Base-by-base conservation (phyloP, 495 filamentous ascomycete genomes). In the Xylaria castorea region DNA sequence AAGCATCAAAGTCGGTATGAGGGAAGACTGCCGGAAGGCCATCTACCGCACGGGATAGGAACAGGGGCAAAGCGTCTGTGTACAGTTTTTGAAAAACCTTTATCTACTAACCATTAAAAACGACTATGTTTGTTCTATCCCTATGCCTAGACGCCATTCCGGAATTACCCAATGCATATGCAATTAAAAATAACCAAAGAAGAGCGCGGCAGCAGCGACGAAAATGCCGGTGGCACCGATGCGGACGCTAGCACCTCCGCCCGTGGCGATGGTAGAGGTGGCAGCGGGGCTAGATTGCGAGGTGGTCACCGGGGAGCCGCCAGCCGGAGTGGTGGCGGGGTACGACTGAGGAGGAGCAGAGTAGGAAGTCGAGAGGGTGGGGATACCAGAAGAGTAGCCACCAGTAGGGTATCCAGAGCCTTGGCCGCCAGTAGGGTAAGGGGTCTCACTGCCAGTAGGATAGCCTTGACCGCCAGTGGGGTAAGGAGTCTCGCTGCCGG, bases 121-220 rank as follows among this genome's bases (percentile, higher is more conserved):
- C 20, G 30, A 63, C 53, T 30, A 48, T 51, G 27, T 22, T 53
- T 25, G 25, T n/a, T 64, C 60, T 64, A 68, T 68, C 66, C 66
- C 66, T 34, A 68, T 57, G 66, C 66, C 36, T 22, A 55, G 66
- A 68, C 66, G 66, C 68, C 32, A 44, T 40, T 50, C 55, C 55
- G 42, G 58, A 18, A 53, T 73, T 61, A 53, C 25, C 18, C 50
- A 14, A 44, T 32, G 27, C 50, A 64, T 51, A 71, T 40, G 65
- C 58, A 65, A 58, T 75, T 78, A 79, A 63, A 79, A 74, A 25
- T 76, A 70, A 46, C 73, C 78, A 27, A 78, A 32, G 73, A 65
- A 76, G 51, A 78, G 55, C 55, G 76, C 78, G 6, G 73, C 78
- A 38, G 75, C 70, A 11, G 70, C 76, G 4, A 72, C 66, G 18